phyloP scores from a whole-genome alignment of 805 yeast species.

The Blastobotrys parvus region DNA sequence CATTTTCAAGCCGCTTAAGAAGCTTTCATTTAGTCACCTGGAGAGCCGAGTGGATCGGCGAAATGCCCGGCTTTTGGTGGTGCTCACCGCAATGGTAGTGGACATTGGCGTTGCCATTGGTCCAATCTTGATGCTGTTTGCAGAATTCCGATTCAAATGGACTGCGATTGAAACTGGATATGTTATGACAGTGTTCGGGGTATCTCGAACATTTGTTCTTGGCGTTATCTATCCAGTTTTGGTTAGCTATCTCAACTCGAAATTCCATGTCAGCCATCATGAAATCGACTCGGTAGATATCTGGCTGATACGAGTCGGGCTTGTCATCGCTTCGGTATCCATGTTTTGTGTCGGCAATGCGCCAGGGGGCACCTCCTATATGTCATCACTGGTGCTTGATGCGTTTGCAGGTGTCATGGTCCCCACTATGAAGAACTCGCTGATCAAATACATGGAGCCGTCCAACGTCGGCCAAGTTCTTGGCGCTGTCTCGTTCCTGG shows the following conservation, averaged over 20 bases:
- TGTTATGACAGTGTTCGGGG: conserved; percentile 22
- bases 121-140: conserved; percentile 21
- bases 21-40: conserved; percentile 17
- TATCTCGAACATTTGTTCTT: conserved; percentile 20
- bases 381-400: conserved; percentile 11
- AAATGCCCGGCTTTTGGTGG: conserved; percentile 16
- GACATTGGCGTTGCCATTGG: conserved; percentile 13
- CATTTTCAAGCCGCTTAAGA: conserved; percentile 20
- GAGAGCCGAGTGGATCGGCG: conserved; percentile 8
- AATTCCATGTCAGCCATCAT: conserved; percentile 2
- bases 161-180: conserved; percentile 27
- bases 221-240: conserved; percentile 19
- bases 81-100: conserved; percentile 8
- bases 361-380: conserved; percentile 12
- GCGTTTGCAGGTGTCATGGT: conserved; percentile 16
- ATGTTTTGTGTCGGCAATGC: conserved; percentile 12
- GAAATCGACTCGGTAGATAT: conserved; percentile 17
- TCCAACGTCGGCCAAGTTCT: conserved; percentile 20
- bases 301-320: conserved; percentile 15
- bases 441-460: conserved; percentile 20
- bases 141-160: conserved; percentile 25
- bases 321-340: conserved; percentile 4
- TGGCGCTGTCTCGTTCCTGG: conserved; percentile 20
- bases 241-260: conserved; percentile 9
- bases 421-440: conserved; percentile 18